A percentile compares a stretch with the other conserved stretches of the same genome.
Conservation (phyloP, 805 yeast species). For the Suhomyces sp. region DNA sequence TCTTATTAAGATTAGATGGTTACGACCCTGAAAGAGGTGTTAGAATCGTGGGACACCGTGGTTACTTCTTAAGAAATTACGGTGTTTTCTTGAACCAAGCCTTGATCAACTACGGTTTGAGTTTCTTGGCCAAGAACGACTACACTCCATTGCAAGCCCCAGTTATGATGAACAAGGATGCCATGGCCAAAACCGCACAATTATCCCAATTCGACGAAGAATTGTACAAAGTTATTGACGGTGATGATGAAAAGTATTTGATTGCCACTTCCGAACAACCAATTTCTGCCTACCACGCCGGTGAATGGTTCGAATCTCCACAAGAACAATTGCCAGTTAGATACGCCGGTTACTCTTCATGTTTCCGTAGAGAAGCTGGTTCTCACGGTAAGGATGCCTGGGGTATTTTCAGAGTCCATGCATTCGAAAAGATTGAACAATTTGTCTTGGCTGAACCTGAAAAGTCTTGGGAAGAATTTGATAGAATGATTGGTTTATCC, state of each 20-base stretch:
- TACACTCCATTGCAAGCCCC: slow-evolving; percentile 96
- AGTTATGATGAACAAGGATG: slow-evolving; percentile 99
- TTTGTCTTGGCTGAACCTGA: slow-evolving; percentile 96
- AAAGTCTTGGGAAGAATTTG: slow-evolving; percentile 96
- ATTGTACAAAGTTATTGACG: slow-evolving; percentile 93
- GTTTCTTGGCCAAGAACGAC: slow-evolving; percentile 72
- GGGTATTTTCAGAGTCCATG: slow-evolving; percentile 99
- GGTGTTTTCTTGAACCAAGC: slow-evolving; percentile 99
- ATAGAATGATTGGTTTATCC: slow-evolving; percentile 85
- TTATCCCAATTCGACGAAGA: slow-evolving; percentile 98
- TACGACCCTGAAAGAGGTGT: slow-evolving; percentile 99
- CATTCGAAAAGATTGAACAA: slow-evolving; percentile 97
- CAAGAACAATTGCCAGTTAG: slow-evolving; percentile 93
- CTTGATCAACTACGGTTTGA: slow-evolving; percentile 90
- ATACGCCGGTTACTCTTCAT: slow-evolving; percentile 97
- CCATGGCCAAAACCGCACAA: slow-evolving; percentile 99
- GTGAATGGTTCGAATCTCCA: slow-evolving; percentile 98
- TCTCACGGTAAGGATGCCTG: slow-evolving; percentile 99
- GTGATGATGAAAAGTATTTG: slow-evolving; percentile 95
- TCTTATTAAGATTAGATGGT: slow-evolving; percentile 90
- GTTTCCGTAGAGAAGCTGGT: slow-evolving; percentile 99
- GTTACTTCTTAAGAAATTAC: slow-evolving; percentile 89
- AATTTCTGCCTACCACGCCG: slow-evolving; percentile 94
- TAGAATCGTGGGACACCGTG: slow-evolving; percentile 96
- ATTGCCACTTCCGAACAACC: slow-evolving; percentile 99